Evolutionary conservation across 2,329 filamentous ascomycete genomes (phyloP).

Genomic region (Aspergillus sojae): DNA sequence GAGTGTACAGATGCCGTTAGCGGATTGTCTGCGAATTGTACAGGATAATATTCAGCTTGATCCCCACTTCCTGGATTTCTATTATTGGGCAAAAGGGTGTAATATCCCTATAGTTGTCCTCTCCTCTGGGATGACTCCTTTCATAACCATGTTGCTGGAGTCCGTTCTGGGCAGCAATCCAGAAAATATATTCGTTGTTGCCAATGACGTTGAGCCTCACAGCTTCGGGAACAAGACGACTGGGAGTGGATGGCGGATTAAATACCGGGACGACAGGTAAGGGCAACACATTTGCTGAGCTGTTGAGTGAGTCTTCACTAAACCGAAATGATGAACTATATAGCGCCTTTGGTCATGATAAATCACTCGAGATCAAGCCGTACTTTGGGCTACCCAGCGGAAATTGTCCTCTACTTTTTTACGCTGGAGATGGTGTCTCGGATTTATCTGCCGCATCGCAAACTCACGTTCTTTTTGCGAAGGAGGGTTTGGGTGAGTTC

Average conservation of each 20-base stretch:
- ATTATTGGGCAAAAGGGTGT: conserved; percentile 70
- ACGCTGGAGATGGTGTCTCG: conserved; percentile 91
- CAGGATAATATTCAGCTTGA: conserved; percentile 79
- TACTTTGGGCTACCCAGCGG: conserved; percentile 69
- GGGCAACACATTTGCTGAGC: conserved; percentile 16
- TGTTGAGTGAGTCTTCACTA: neutral
- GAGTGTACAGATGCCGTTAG: conserved; percentile 4
- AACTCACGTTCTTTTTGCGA: conserved; percentile 90
- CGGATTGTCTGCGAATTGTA: conserved; percentile 47
- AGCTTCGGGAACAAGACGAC: conserved; percentile 73
- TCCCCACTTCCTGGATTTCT: conserved; percentile 78
- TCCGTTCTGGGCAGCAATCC: neutral
- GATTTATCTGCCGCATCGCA: conserved; percentile 89
- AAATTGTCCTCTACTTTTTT: conserved; percentile 80
- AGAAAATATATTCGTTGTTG: conserved; percentile 59
- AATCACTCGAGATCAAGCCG: conserved; percentile 83
- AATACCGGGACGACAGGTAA: conserved; percentile 81
- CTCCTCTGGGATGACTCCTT: conserved; percentile 81
- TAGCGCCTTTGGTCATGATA: conserved; percentile 88
- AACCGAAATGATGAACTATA: conserved; percentile 1
- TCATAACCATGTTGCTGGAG: conserved; percentile 78
- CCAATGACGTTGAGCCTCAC: conserved; percentile 72
- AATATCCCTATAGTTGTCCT: conserved; percentile 87
- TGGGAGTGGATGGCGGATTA: conserved; percentile 80
- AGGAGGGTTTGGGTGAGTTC: conserved; percentile 74